Evolutionary conservation across 1,139 yeast genomes (phyloP).

Genomic region (Candida mesenterica): DNA sequence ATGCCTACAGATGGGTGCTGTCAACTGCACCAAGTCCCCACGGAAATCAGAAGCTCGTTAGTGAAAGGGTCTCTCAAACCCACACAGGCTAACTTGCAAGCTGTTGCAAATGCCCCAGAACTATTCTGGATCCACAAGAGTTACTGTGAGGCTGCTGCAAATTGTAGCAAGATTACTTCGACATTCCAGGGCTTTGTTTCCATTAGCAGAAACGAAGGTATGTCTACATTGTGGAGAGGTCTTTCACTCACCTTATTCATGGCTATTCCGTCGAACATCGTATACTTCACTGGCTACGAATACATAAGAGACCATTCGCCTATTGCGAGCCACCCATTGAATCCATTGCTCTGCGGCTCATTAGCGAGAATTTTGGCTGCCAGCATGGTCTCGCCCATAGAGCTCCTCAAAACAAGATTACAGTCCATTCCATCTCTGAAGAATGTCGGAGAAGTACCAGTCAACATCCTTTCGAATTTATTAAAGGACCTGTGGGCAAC

Average conservation of each 20-base stretch:
- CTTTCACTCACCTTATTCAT: constrained; percentile 76
- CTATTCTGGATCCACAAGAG: constrained; percentile 44
- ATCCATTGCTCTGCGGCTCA: constrained; percentile 85
- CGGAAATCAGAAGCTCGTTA: constrained; percentile 12
- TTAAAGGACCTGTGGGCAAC: constrained; percentile 56
- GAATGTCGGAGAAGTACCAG: constrained; percentile 15
- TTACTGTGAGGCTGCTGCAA: constrained; percentile 32
- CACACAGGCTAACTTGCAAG: background rate
- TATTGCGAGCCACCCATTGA: constrained; percentile 46
- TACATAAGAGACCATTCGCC: constrained; percentile 76
- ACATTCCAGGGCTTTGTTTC: constrained; percentile 72
- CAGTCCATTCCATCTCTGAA: constrained; percentile 69
- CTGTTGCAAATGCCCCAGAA: constrained; percentile 16
- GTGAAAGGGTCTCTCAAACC: constrained; percentile 9
- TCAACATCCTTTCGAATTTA: constrained; percentile 45
- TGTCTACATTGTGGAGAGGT: constrained; percentile 83
- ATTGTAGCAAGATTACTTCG: constrained; percentile 44
- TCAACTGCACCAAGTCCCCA: constrained; percentile 11
- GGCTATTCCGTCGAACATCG: constrained; percentile 92
- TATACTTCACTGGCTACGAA: constrained; percentile 93
- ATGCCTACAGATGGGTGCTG: constrained; percentile 41
- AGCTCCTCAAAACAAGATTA: constrained; percentile 78
- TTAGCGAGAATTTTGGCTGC: constrained; percentile 83
- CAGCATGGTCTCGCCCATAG: constrained; percentile 82
- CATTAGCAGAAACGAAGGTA: constrained; percentile 72